Evolutionary conservation across 1,284 basidiomycete genomes (phyloP), one percentile per base, ranked within the genome.

Genomic region (Psilocybe mexicana): DNA sequence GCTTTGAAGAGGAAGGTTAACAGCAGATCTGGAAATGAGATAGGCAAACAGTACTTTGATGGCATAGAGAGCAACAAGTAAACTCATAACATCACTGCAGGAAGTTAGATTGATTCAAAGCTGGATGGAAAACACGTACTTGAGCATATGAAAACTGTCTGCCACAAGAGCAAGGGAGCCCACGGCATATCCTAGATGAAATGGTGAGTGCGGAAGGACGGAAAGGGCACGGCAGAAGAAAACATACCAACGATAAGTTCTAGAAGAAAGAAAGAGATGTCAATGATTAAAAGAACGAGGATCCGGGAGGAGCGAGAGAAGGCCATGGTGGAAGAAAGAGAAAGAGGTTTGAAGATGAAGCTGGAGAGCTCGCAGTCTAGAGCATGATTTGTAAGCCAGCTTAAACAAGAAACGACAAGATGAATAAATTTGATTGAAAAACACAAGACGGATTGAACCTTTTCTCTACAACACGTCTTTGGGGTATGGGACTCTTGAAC

Each of bases 141-240:
- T 95, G 75, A 96, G 87, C 96, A 98, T 98, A 78, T 99, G 96
- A 76, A 99, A 98, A 63, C 90, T 93, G 77, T 98, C 96, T 23
- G 97, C 96, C 38, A 99, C 89, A 57, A 99, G 87, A 2, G 96
- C 96, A 1, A 98, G 85, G 0, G 95, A 97, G 40, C 94, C 94
- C 58, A 97, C 93, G 12, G 91, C 86, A 86, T 96, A 96, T 46
- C 96, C 95, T 88, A 72, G 45, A 63, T 43, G 59, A 60, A 43
- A 40, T 10, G 33, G 26, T 54, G 49, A 44, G 36, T 10, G 40
- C 43, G 38, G 45, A 38, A 35, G 28, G 53, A 35, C 11, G 33
- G 35, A 51, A 28, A 3, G 35, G 24, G 50, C 6, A 28, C 42
- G 26, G 23, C 44, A 66, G 8, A 30, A 7, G 40, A 44, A 11